These are phyloP conservation scores for Prosopis cineraria DNA, from an alignment of 306 rosid species.

Conservation along the genomic window DNA sequence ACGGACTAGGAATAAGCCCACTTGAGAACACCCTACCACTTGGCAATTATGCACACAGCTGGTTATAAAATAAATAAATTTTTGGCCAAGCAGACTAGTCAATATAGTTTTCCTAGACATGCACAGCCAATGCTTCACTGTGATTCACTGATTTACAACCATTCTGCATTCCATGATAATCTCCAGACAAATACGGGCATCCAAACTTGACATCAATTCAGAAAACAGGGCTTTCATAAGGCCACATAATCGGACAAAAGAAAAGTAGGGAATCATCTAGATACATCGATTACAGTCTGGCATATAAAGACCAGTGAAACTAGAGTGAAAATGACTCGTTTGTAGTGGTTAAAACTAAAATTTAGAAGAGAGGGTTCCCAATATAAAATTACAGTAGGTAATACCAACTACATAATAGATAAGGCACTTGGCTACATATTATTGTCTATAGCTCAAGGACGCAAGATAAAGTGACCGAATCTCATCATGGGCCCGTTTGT, in stretches of 20 bases:
- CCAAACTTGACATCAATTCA: not conserved
- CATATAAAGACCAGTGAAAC: not conserved
- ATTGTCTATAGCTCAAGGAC: not conserved
- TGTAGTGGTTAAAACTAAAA: not conserved
- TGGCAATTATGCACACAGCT: not conserved
- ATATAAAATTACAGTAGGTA: not conserved
- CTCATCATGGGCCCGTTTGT: too few species aligned
- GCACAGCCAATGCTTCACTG: constrained; percentile 2
- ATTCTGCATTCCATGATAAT: constrained; percentile 23
- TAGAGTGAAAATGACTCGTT: not conserved
- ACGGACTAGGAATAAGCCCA: not conserved
- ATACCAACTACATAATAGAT: not conserved
- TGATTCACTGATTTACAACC: constrained; percentile 17
- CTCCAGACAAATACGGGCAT: constrained; percentile 11
- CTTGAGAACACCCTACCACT: not conserved
- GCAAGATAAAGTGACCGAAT: constrained; percentile 1
- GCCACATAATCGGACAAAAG: not conserved
- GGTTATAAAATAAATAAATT: not conserved
- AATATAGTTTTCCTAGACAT: constrained; percentile 3
- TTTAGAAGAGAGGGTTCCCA: not conserved
- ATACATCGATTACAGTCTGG: not conserved
- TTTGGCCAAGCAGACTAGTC: not conserved
- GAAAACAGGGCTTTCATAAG: not conserved
- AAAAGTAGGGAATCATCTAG: not conserved
- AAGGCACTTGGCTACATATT: not conserved